These are phyloP conservation scores for Termitomyces heimii DNA, from an alignment of 768 basidiomycete species.

Conservation along the genomic window DNA sequence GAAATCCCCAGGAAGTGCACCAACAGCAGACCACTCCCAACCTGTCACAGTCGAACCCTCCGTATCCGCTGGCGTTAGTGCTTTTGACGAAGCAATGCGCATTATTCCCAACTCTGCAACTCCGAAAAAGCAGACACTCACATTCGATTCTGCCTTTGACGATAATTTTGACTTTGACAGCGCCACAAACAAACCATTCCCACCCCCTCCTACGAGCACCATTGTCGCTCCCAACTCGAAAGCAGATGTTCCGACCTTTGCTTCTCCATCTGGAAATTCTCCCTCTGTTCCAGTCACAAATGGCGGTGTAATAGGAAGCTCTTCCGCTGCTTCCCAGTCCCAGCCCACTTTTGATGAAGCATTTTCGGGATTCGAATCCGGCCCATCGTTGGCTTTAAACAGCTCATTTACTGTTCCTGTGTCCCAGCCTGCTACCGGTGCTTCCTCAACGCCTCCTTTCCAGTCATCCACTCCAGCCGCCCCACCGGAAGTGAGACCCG, in stretches of 20 bases:
- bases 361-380: slow-evolving; percentile 43
- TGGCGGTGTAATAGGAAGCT: not conserved
- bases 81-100: slow-evolving; percentile 73
- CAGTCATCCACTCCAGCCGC: slow-evolving; percentile 19
- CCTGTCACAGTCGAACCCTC: slow-evolving; percentile 9
- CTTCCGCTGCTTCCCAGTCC: not conserved
- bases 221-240: slow-evolving; percentile 17
- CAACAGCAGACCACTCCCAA: slow-evolving; percentile 2
- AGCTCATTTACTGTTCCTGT: slow-evolving; percentile 27
- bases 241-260: not conserved
- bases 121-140: slow-evolving; percentile 37
- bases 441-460: slow-evolving; percentile 19
- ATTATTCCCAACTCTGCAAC: slow-evolving; percentile 36
- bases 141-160: slow-evolving; percentile 57
- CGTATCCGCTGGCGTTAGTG: slow-evolving; percentile 45
- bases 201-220: slow-evolving; percentile 18
- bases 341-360: slow-evolving; percentile 41
- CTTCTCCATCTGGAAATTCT: not conserved
- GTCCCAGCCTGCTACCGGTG: slow-evolving; percentile 7
- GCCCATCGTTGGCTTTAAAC: slow-evolving; percentile 33
- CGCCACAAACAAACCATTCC: slow-evolving; percentile 29
- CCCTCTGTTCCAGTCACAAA: not conserved
- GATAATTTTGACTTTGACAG: slow-evolving; percentile 56
- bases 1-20: not conserved
- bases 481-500: slow-evolving; percentile 30